Conservation (phyloP, 768 basidiomycete species). For the Baorangia bicolor region DNA sequence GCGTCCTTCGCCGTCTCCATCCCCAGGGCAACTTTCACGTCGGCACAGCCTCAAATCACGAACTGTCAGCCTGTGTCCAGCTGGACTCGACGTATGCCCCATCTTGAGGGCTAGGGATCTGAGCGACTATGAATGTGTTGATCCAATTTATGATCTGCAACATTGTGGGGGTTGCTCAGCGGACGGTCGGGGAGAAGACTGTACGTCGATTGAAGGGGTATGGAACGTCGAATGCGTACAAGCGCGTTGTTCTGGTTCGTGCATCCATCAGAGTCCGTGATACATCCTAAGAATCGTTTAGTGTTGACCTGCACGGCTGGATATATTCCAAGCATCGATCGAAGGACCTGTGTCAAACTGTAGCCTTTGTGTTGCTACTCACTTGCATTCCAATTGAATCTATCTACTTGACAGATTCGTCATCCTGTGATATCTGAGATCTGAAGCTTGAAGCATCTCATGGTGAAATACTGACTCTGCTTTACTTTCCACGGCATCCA, state of each 20-base stretch:
- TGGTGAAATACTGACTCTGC: background rate
- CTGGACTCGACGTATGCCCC: constrained; percentile 56
- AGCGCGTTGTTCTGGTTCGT: constrained; percentile 52
- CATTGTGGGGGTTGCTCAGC: constrained; percentile 77
- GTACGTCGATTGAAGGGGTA: constrained; percentile 61
- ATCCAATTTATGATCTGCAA: constrained; percentile 58
- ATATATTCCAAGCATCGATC: constrained; percentile 14
- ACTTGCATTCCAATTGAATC: background rate
- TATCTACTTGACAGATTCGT: background rate
- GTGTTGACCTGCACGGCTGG: constrained; percentile 13
- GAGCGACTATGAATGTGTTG: constrained; percentile 62
- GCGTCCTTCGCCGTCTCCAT: constrained; percentile 39
- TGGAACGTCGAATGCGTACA: constrained; percentile 71
- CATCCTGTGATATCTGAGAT: background rate
- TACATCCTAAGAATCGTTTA: background rate
- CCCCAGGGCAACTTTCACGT: constrained; percentile 18
- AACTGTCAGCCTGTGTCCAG: constrained; percentile 46
- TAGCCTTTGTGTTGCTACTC: constrained; percentile 2
- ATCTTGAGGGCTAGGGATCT: constrained; percentile 38
- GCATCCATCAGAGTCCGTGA: background rate
- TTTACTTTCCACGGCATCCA: background rate
- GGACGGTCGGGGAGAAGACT: constrained; percentile 66
- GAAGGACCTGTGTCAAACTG: constrained; percentile 11
- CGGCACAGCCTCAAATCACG: constrained; percentile 39
- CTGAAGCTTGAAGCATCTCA: background rate